Evolutionary conservation across 148 eudicot genomes (phyloP).

Genomic region (Chenopodium formosanum): DNA sequence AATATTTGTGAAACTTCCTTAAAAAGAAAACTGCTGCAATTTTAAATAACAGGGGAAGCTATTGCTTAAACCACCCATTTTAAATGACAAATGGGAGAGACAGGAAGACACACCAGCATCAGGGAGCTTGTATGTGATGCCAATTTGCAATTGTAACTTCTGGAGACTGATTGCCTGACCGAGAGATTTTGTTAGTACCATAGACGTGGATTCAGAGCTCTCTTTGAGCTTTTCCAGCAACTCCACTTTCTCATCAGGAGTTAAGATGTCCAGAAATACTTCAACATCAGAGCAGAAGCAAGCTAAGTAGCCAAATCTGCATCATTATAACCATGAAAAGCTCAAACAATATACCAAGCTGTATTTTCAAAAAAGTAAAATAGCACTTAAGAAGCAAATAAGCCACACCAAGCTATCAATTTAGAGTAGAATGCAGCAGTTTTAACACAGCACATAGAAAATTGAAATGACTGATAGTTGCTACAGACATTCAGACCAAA

Average conservation of each 20-base stretch:
- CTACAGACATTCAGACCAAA: not conserved
- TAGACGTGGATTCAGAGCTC: constrained; percentile 34
- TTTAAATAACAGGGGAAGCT: no score
- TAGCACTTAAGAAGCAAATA: not conserved
- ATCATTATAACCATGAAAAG: not conserved
- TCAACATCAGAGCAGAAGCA: constrained; percentile 87
- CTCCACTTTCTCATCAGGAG: constrained; percentile 40
- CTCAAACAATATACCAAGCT: constrained; percentile 1
- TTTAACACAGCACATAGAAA: not conserved
- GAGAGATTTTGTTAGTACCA: constrained; percentile 46
- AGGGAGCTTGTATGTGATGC: constrained; percentile 47
- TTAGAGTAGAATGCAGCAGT: not conserved
- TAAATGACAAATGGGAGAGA: constrained; percentile 3
- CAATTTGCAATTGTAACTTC: constrained; percentile 57
- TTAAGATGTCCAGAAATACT: constrained; percentile 60
- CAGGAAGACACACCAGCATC: constrained; percentile 50
- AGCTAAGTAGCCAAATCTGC: constrained; percentile 90
- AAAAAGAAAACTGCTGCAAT: no score
- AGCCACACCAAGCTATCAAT: not conserved
- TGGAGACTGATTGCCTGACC: constrained; percentile 59
- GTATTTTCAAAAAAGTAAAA: not conserved
- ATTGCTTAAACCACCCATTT: not conserved
- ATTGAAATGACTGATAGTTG: not conserved
- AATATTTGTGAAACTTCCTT: no score
- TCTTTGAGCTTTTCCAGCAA: constrained; percentile 56